These are phyloP conservation scores for Helotiales sp. DNA, from an alignment of 2,329 filamentous ascomycete genomes.

Conservation along the genomic window DNA sequence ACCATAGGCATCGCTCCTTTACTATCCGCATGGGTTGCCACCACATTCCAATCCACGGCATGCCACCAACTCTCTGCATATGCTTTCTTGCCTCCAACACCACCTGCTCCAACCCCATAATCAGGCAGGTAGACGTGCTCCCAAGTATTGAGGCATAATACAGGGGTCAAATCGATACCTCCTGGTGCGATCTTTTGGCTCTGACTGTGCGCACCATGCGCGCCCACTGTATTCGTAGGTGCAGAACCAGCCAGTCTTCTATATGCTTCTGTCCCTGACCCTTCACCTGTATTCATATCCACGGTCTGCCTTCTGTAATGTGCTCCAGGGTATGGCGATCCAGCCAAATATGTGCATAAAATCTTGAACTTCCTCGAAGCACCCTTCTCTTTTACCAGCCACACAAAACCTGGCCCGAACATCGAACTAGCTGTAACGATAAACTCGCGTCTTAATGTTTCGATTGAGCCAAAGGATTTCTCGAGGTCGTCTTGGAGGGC, in stretches of 20 bases:
- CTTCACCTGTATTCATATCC: constrained; percentile 68
- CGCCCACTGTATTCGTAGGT: constrained; percentile 36
- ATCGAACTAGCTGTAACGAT: constrained; percentile 79
- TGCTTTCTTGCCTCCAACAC: constrained; percentile 69
- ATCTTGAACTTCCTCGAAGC: constrained; percentile 55
- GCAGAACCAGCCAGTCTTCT: constrained; percentile 34
- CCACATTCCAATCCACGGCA: constrained; percentile 79
- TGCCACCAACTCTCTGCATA: constrained; percentile 88
- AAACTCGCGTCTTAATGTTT: constrained; percentile 79
- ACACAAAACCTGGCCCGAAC: constrained; percentile 97
- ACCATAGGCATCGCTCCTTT: not conserved
- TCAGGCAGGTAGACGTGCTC: constrained; percentile 90
- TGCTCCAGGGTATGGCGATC: constrained; percentile 81
- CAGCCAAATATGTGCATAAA: constrained; percentile 87
- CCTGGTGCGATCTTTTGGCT: constrained; percentile 56
- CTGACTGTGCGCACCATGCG: constrained; percentile 30
- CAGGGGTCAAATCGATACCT: constrained; percentile 67
- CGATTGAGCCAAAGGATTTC: constrained; percentile 75
- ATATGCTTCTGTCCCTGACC: constrained; percentile 40
- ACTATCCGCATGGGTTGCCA: constrained; percentile 42
- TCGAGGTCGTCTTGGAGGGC: constrained; percentile 60
- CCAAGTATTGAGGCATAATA: constrained; percentile 95
- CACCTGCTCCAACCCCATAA: constrained; percentile 60
- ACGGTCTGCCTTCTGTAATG: constrained; percentile 69
- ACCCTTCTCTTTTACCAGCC: constrained; percentile 67